Evolutionary conservation across 176 grass and related monocot genomes (phyloP), one percentile per base, ranked within the genome.

Genomic region (Aegilops speltoides): DNA sequence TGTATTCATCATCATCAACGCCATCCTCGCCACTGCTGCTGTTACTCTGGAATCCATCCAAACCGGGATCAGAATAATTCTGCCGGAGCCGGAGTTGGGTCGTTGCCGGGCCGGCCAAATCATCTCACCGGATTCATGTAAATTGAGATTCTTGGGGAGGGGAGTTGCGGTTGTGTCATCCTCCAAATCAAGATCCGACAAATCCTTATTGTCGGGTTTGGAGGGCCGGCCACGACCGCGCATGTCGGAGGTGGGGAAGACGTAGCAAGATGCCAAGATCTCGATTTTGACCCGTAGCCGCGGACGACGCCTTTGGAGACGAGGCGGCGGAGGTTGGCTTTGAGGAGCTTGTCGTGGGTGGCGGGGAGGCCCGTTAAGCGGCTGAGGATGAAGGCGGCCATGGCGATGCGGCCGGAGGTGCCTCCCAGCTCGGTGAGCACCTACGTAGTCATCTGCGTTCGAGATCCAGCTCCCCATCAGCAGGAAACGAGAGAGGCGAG

Each of bases 341-440:
- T 29, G 71, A 93, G 85, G 70, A 93, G 77, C 25, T 45, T 25
- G 22, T 84, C 77, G 70, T 90, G 91, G 71, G 31, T 29, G 4
- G 69, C 8, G 24, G 82, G 88, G 8, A 93, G 85, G 81, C 79
- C 88, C 25, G 91, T 68, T 82, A 90, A 93, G 78, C 40, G 82
- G 54, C 24, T 82, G 2, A 45, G 43, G 78, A 90, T 85, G 88
- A 87, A 90, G 22, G 24, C 68, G 71, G 61, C 64, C 69, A 93
- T 85, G 82, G 88, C 88, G 28, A 28, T 11, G 33, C 64, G 77
- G 85, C 71, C 82, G 40, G 91, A 89, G 2, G 77, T 52, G 45
- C 15, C 15, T 31, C 66, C 60, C 20, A 90, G 82, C 85, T 86
- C 31, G 82, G 56, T 33, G 33, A 90, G 77, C 70, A 73, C 82